Conservation (phyloP, 116 monocot species). For the Iris pallida region DNA sequence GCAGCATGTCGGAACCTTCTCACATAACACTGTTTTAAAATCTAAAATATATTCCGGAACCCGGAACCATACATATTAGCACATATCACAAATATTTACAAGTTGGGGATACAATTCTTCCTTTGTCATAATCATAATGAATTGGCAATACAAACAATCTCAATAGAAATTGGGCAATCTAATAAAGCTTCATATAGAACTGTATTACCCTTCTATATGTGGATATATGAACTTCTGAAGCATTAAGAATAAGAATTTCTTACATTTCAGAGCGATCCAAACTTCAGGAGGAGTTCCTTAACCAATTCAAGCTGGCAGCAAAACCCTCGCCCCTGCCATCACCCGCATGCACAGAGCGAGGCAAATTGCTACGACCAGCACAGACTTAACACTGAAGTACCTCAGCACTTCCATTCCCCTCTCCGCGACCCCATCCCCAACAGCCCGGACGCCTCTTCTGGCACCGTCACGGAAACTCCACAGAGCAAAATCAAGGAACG, state of each 20-base stretch:
- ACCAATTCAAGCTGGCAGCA: slow-evolving; percentile 23
- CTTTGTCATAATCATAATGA: background rate
- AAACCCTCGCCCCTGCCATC: slow-evolving; percentile 18
- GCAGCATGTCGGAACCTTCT: no score
- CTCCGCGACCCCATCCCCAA: slow-evolving; percentile 9
- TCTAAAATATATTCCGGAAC: no score
- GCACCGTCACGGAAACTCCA: slow-evolving; percentile 17
- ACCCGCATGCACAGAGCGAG: slow-evolving; percentile 41
- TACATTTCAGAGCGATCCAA: background rate
- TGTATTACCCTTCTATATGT: background rate
- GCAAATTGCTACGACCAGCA: slow-evolving; percentile 35
- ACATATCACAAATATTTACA: no score
- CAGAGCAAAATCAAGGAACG: slow-evolving; percentile 45
- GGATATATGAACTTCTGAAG: background rate
- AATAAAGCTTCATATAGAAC: background rate
- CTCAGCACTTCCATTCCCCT: slow-evolving; percentile 19
- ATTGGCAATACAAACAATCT: background rate
- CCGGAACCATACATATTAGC: no score
- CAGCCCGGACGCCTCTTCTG: slow-evolving; percentile 15
- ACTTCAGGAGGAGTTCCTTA: background rate
- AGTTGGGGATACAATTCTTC: no score
- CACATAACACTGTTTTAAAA: no score
- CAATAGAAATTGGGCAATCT: background rate
- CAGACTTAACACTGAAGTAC: slow-evolving; percentile 33
- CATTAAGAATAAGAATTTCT: background rate